These are phyloP conservation scores for Blastomyces percursus DNA, from an alignment of 2,329 filamentous ascomycete genomes.

Conservation along the genomic window DNA sequence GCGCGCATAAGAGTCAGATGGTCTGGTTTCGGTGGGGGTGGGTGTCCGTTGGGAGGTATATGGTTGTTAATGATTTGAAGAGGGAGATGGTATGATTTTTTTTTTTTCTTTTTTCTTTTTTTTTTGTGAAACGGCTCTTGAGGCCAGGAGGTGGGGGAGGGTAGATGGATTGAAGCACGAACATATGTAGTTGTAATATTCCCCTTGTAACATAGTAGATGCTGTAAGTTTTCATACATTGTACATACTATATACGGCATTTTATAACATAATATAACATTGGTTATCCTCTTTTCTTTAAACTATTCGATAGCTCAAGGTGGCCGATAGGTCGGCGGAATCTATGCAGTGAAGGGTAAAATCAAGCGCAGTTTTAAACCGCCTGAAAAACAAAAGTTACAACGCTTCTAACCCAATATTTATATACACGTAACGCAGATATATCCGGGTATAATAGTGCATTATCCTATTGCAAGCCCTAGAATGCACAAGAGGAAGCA, in stretches of 20 bases:
- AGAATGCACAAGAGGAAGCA: not conserved
- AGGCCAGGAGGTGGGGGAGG: not conserved
- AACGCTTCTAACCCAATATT: not conserved
- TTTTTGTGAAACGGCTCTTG: not conserved
- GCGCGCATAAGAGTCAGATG: conserved; percentile 91
- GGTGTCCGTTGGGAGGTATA: conserved; percentile 84
- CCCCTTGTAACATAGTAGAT: conserved; percentile 1
- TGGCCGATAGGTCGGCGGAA: not conserved
- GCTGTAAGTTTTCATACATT: not conserved
- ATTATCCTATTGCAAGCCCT: not conserved
- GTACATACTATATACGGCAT: not conserved
- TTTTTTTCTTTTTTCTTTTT: not conserved
- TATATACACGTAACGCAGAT: not conserved
- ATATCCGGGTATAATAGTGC: not conserved
- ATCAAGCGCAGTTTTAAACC: not conserved
- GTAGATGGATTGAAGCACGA: not conserved
- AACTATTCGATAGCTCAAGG: no score
- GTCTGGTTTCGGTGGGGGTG: conserved; percentile 96
- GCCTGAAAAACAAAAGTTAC: not conserved
- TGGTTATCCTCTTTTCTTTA: not conserved
- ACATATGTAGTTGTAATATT: not conserved
- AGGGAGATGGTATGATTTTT: conserved; percentile 31
- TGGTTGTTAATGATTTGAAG: conserved; percentile 83
- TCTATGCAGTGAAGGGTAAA: not conserved
- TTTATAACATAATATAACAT: not conserved